Conservation (phyloP, 768 basidiomycete species). For the Kwoniella sp. region DNA sequence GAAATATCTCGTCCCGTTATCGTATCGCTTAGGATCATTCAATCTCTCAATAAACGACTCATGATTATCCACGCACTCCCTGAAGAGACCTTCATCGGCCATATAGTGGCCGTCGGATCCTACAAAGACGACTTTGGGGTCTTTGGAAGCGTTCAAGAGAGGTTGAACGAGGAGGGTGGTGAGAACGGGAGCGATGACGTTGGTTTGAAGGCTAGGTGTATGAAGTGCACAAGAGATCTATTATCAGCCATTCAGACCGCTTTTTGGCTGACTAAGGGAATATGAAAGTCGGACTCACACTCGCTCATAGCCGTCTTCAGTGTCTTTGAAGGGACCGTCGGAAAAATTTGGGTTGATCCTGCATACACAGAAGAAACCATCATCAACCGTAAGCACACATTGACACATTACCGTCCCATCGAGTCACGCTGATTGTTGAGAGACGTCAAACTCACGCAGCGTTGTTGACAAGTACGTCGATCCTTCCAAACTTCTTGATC, state of each 20-base stretch:
- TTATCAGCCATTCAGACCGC: too few species aligned
- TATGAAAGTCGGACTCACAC: too few species aligned
- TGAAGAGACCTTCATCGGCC: conserved; percentile 9
- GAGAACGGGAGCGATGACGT: conserved; percentile 26
- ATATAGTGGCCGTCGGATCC: conserved; percentile 22
- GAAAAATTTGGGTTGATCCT: conserved; percentile 28
- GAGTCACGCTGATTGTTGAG: too few species aligned
- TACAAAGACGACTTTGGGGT: conserved; percentile 24
- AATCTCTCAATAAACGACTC: conserved; percentile 7
- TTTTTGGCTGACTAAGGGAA: too few species aligned
- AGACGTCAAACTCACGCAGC: conserved; percentile 28
- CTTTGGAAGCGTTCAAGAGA: conserved; percentile 7
- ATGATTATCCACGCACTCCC: background rate
- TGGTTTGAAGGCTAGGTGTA: conserved; percentile 17
- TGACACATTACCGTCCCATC: too few species aligned
- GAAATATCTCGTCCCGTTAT: conserved; percentile 19
- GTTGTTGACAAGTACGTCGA: conserved; percentile 33
- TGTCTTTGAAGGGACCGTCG: conserved; percentile 3
- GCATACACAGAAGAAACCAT: background rate
- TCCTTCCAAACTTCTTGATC: conserved; percentile 3
- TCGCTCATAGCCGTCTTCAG: conserved; percentile 28
- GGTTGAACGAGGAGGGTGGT: conserved; percentile 16
- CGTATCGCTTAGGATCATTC: conserved; percentile 18
- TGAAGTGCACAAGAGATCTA: too few species aligned
- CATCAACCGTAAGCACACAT: background rate